These are phyloP conservation scores for Heliamphora exappendiculata DNA, from an alignment of 148 eudicot genomes.

Conservation along the genomic window DNA sequence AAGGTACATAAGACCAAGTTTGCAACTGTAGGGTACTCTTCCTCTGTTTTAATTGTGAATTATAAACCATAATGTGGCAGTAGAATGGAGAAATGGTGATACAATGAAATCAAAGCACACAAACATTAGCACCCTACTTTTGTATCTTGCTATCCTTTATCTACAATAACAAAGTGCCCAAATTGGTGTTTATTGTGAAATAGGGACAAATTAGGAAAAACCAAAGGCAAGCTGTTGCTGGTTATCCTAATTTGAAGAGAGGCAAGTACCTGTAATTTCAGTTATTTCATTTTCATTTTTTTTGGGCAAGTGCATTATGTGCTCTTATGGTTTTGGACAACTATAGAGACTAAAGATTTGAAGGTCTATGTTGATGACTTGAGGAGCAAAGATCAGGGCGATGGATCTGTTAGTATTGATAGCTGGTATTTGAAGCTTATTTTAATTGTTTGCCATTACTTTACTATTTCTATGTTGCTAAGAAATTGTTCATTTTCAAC, in stretches of 20 bases:
- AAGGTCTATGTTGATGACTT: conserved; percentile 34
- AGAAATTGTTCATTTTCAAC: too few relatives aligned
- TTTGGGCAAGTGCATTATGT: neutral
- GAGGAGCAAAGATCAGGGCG: conserved; percentile 26
- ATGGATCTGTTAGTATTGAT: conserved; percentile 20
- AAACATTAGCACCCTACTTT: neutral
- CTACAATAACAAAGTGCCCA: neutral
- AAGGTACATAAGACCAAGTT: neutral
- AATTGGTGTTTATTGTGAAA: conserved; percentile 12
- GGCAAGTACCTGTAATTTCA: conserved; percentile 17
- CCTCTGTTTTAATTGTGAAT: neutral
- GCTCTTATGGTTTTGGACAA: conserved; percentile 11
- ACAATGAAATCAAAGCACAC: neutral
- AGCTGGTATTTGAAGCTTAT: conserved; percentile 22
- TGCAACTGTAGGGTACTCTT: neutral
- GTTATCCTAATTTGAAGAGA: conserved; percentile 17
- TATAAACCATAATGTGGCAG: neutral
- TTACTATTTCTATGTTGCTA: neutral
- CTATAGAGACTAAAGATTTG: conserved; percentile 22
- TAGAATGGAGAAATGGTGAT: neutral
- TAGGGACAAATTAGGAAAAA: conserved; percentile 28
- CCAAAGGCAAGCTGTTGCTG: conserved; percentile 15
- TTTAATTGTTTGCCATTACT: neutral
- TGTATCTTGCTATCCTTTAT: neutral
- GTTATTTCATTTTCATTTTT: neutral